Conservation (phyloP, 164 flowering plant genomes). For the Houttuynia cordata region DNA sequence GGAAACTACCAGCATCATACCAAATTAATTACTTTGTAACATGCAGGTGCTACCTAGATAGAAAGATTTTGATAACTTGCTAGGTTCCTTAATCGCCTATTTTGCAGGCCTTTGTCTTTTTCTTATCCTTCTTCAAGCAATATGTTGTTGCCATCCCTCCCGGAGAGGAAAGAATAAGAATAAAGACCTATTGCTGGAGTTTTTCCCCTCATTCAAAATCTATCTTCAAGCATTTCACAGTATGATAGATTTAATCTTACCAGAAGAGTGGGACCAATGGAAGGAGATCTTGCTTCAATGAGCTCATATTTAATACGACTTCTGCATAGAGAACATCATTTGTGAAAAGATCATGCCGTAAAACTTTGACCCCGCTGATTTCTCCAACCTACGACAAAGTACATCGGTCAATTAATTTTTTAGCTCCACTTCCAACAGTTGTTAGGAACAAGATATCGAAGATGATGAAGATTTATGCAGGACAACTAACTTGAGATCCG, state of each 20-base stretch:
- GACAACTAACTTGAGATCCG: too few species aligned
- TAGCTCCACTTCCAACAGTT: background rate
- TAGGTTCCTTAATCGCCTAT: too few species aligned
- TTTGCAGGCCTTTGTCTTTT: too few species aligned
- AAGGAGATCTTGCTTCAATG: constrained; percentile 84
- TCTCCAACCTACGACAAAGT: constrained; percentile 52
- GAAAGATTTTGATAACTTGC: too few species aligned
- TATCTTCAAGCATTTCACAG: background rate
- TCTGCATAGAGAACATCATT: constrained; percentile 92
- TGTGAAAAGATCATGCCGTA: constrained; percentile 91
- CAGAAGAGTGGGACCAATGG: constrained; percentile 91
- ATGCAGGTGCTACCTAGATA: too few species aligned
- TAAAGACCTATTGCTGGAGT: background rate
- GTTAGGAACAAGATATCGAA: background rate
- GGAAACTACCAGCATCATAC: too few species aligned
- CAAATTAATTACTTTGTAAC: too few species aligned
- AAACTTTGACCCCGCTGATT: constrained; percentile 67
- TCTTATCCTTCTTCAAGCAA: too few species aligned
- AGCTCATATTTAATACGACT: constrained; percentile 72
- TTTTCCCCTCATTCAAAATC: background rate
- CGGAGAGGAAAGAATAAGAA: background rate
- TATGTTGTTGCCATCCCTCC: too few species aligned
- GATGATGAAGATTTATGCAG: too few species aligned
- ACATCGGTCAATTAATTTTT: constrained; percentile 2
- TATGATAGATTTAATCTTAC: constrained; percentile 26